A percentile compares a stretch with the other conserved stretches of the same genome.
Evolutionary conservation across 2,329 filamentous ascomycete species (phyloP).

Genomic region (Aspergillus versicolor): DNA sequence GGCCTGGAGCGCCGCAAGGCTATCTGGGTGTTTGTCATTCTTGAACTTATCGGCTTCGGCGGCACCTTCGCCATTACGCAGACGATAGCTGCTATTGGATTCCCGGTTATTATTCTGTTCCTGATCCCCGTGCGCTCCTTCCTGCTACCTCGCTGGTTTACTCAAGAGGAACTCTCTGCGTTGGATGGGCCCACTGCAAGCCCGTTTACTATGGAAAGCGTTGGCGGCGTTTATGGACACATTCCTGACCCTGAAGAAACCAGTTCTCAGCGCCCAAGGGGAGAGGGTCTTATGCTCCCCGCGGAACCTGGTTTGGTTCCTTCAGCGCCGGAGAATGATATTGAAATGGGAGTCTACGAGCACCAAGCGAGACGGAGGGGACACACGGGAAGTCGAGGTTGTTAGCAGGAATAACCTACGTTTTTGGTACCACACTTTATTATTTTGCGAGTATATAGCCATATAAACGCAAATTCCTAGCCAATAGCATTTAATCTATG

Average conservation of each 20-base stretch:
- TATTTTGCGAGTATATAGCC: background rate
- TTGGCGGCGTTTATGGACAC: conserved; percentile 62
- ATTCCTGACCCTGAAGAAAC: conserved; percentile 19
- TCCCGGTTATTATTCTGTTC: conserved; percentile 70
- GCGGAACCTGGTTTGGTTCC: conserved; percentile 14
- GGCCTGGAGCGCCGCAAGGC: conserved; percentile 60
- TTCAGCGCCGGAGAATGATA: conserved; percentile 36
- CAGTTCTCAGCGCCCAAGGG: conserved; percentile 2
- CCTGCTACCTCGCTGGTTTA: conserved; percentile 63
- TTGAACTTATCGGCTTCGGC: conserved; percentile 70
- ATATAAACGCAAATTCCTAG: background rate
- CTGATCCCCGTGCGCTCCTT: conserved; percentile 66
- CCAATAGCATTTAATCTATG: background rate
- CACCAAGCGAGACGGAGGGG: conserved; percentile 31
- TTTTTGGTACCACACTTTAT: background rate
- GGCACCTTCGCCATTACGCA: conserved; percentile 82
- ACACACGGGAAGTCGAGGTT: conserved; percentile 26
- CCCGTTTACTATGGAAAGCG: conserved; percentile 73
- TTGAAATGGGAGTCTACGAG: conserved; percentile 43
- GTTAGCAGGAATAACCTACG: background rate
- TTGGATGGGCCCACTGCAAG: conserved; percentile 75
- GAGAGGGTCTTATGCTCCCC: conserved; percentile 20
- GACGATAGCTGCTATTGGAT: conserved; percentile 78
- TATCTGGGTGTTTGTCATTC: conserved; percentile 69
- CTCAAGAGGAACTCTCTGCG: conserved; percentile 57